Percentiles rank a stretch among this genome's conserved stretches.
phyloP scores from a whole-genome alignment of 805 yeast species.

The Nakazawaea ambrosiae region DNA sequence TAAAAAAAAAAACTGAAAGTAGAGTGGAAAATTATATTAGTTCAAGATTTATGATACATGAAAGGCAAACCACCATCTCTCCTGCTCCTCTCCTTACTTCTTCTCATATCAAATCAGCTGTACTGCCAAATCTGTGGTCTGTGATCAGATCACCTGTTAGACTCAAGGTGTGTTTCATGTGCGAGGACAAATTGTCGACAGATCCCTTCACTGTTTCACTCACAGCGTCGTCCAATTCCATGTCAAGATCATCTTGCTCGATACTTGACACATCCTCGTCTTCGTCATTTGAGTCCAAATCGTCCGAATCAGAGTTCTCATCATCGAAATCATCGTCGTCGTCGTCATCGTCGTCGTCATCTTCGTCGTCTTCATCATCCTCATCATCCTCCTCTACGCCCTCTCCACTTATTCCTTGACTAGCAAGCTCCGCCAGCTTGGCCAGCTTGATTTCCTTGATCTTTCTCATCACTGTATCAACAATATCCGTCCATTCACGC shows the following conservation, averaged over 20 bases:
- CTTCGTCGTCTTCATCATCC: conserved; percentile 32
- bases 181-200: conserved; percentile 1
- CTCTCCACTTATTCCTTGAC: conserved; percentile 39
- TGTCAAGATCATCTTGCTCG: conserved; percentile 11
- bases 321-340: conserved; percentile 24
- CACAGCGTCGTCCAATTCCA: conserved; percentile 3
- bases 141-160: conserved; percentile 6
- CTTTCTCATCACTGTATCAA: conserved; percentile 72
- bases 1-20: too few species aligned
- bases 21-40: too few species aligned
- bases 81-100: conserved; percentile 15
- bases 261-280: conserved; percentile 15
- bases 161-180: not conserved
- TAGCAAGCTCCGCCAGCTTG: conserved; percentile 27
- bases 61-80: too few species aligned
- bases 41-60: too few species aligned
- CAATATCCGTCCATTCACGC: conserved; percentile 96
- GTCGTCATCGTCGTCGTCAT: conserved; percentile 30
- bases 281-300: conserved; percentile 12
- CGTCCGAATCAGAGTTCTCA: conserved; percentile 11
- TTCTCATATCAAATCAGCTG: conserved; percentile 13
- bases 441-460: conserved; percentile 43
- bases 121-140: conserved; percentile 8
- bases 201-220: conserved; percentile 1
- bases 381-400: conserved; percentile 37